Conservation (phyloP, 2,329 filamentous ascomycete genomes). For the Aspergillus sp. region DNA sequence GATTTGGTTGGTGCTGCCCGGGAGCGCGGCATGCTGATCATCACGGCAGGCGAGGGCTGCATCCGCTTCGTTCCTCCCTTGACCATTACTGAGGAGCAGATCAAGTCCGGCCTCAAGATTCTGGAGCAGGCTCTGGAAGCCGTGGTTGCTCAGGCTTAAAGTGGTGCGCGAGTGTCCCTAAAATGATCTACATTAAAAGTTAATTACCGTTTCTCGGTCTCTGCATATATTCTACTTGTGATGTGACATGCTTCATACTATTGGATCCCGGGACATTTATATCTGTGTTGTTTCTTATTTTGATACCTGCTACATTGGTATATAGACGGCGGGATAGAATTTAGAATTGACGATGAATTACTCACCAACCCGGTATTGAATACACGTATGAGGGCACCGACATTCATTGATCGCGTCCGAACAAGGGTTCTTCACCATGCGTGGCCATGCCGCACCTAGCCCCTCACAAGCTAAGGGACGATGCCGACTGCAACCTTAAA, state of each 20-base stretch:
- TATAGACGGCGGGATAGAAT: neutral
- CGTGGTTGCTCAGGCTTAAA: slow-evolving; percentile 48
- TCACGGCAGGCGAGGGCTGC: slow-evolving; percentile 91
- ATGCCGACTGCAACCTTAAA: no score
- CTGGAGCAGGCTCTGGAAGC: slow-evolving; percentile 67
- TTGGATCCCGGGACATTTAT: neutral
- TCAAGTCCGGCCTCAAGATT: slow-evolving; percentile 73
- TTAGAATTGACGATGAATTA: neutral
- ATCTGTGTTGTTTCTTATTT: neutral
- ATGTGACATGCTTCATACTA: neutral
- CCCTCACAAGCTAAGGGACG: no score
- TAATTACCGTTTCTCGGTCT: neutral
- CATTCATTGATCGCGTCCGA: no score
- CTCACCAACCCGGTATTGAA: no score
- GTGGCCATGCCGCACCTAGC: no score
- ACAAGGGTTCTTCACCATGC: no score
- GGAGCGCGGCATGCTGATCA: slow-evolving; percentile 83
- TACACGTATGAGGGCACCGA: no score
- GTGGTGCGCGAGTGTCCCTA: neutral
- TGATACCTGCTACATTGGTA: neutral
- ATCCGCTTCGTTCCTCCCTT: slow-evolving; percentile 88
- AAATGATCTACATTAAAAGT: neutral
- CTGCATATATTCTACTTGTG: neutral
- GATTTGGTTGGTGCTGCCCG: slow-evolving; percentile 79
- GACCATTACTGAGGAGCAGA: slow-evolving; percentile 77